Evolutionary conservation across 2,329 filamentous ascomycete genomes (phyloP), one percentile per base, ranked within the genome.

Genomic region (Penicillium sp.): DNA sequence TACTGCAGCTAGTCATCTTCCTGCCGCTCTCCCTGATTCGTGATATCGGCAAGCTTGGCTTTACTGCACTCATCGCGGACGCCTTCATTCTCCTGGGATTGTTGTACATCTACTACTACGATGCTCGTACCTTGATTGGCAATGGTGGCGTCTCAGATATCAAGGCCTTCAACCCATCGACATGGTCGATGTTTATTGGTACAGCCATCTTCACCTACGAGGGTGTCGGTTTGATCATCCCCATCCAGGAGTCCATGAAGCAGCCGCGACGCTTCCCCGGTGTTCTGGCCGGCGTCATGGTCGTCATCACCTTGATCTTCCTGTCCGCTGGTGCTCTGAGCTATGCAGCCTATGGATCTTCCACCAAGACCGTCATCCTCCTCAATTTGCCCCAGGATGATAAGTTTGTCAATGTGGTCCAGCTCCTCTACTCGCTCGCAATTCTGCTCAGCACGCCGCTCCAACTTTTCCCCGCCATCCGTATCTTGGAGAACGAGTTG

Each of bases 181-280:
- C 93, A 76, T 99, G 96, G 95, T 97, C 95, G 0, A 85, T 99
- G 4, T 98, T 99, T 77, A 99, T 99, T 71, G 96, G 95, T 64
- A 99, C 96, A 0, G 95, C 96, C 30, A 98, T 99, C 75, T 99
- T 99, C 81, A 98, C 95, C 0, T 99, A 98, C 74, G 95, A 99
- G 76, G 95, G 95, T 30, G 96, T 99, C 64, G 96, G 95, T 13
- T 87, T 99, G 53, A 96, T 99, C 77, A 97, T 99, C 65, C 95
- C 96, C 0, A 97, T 99, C 63, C 96, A 99, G 78, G 93, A 96
- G 73, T 96, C 93, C 24, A 99, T 99, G 95, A 91, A 89, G 74
- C 84, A 93, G 45, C 96, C 94, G 0, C 84, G 89, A 67, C 94
- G 96, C 76, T 99, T 99, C 78, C 93, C 95, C 51, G 86, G 86